phyloP scores from a whole-genome alignment of 1,284 basidiomycete species.

The Fereydounia khargensis region DNA sequence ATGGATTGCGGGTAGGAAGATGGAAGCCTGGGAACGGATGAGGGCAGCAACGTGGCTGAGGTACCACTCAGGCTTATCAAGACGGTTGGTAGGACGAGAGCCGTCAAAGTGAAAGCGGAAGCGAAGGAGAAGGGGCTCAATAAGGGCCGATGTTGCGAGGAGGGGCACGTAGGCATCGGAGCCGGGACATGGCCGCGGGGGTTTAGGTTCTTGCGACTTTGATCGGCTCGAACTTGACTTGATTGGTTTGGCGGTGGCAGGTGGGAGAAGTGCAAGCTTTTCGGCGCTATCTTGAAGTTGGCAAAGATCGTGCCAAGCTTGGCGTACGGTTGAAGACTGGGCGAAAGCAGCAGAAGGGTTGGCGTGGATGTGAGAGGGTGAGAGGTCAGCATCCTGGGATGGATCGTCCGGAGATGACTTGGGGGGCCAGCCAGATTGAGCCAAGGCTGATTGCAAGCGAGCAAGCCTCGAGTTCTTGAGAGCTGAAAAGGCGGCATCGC shows the following conservation, averaged over 20 bases:
- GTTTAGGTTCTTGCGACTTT: not conserved
- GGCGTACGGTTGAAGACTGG: not conserved
- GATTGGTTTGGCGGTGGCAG: constrained; percentile 11
- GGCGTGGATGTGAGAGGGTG: too few species aligned
- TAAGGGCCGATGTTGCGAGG: constrained; percentile 69
- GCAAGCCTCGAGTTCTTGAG: constrained; percentile 11
- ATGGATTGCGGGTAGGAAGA: constrained; percentile 66
- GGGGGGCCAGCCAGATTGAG: constrained; percentile 22
- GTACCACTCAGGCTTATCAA: constrained; percentile 98
- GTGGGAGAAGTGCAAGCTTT: constrained; percentile 14
- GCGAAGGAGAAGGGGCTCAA: constrained; percentile 77
- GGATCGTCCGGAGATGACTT: too few species aligned
- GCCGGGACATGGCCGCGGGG: too few species aligned
- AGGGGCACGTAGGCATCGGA: constrained; percentile 46
- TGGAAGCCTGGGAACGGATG: constrained; percentile 59
- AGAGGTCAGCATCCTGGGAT: too few species aligned
- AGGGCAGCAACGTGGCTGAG: constrained; percentile 81
- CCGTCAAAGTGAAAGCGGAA: constrained; percentile 97
- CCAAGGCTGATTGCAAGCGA: constrained; percentile 17
- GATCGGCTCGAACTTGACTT: not conserved
- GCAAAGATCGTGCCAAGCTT: constrained; percentile 39
- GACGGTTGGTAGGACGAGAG: constrained; percentile 77
- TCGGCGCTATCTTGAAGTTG: constrained; percentile 41
- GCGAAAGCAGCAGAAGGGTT: too few species aligned
- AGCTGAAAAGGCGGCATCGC: constrained; percentile 18